Conservation (phyloP, 345 rosid genomes). For the Corchorus capsularis region DNA sequence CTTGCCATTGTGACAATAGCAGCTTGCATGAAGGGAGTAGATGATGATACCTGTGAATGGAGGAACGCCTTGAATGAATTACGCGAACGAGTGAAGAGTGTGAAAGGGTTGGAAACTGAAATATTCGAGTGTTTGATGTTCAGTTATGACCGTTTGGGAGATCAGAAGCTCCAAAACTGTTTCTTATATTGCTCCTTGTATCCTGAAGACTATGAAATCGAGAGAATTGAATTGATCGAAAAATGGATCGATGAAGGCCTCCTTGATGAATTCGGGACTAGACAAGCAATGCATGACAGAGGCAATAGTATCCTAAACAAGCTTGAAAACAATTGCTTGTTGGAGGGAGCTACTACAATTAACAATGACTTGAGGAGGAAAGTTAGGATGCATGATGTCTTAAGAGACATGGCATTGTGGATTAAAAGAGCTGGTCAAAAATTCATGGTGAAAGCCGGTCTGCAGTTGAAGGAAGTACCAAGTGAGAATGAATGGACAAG, state of each 20-base stretch:
- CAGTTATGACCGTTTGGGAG: slow-evolving; percentile 2
- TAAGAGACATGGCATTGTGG: slow-evolving; percentile 9
- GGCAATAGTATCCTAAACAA: background rate
- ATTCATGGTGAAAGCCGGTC: slow-evolving; percentile 23
- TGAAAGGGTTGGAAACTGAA: background rate
- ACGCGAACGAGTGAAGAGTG: background rate
- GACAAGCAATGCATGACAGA: background rate
- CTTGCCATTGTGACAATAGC: slow-evolving; percentile 1
- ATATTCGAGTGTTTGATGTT: background rate
- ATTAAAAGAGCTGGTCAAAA: background rate
- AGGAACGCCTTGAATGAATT: slow-evolving; percentile 26
- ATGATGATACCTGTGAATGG: slow-evolving; percentile 22
- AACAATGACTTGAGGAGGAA: too few species aligned
- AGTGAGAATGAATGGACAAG: background rate
- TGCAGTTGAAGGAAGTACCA: slow-evolving; percentile 13
- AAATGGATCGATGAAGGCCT: slow-evolving; percentile 1
- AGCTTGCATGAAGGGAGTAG: background rate
- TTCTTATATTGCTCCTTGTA: slow-evolving; percentile 8
- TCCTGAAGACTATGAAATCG: background rate
- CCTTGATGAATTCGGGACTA: background rate
- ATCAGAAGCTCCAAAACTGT: background rate
- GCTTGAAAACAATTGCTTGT: slow-evolving; percentile 6
- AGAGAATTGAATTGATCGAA: background rate
- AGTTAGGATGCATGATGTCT: slow-evolving; percentile 12
- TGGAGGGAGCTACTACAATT: background rate